Conservation (phyloP, 495 filamentous ascomycete species). For the Parmelia sp. region DNA sequence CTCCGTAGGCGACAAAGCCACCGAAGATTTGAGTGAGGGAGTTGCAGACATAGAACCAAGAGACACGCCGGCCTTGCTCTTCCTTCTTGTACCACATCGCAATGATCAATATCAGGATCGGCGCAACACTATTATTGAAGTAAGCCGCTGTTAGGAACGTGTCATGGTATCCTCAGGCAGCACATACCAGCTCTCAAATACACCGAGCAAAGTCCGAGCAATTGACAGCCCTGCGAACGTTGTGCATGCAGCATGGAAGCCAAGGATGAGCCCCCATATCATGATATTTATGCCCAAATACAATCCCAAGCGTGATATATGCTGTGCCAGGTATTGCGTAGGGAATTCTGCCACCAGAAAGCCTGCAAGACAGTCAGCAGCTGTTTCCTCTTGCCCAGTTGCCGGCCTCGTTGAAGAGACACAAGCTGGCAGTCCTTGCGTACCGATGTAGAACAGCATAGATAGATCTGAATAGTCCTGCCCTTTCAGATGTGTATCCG, state of each 20-base stretch:
- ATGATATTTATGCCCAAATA: conserved; percentile 58
- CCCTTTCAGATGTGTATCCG: conserved; percentile 48
- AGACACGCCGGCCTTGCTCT: conserved; percentile 58
- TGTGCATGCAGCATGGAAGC: conserved; percentile 51
- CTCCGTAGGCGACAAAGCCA: conserved; percentile 52
- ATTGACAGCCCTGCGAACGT: conserved; percentile 51
- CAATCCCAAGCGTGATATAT: conserved; percentile 19
- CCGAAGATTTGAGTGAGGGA: conserved; percentile 41
- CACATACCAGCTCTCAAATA: conserved; percentile 54
- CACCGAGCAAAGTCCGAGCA: conserved; percentile 57
- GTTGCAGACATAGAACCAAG: conserved; percentile 50
- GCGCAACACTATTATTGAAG: conserved; percentile 14
- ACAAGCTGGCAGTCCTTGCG: background rate
- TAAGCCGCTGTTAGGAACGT: background rate
- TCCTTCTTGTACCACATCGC: conserved; percentile 69
- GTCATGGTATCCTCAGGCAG: conserved; percentile 28
- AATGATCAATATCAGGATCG: conserved; percentile 51
- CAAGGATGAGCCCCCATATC: conserved; percentile 52
- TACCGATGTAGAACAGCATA: conserved; percentile 31
- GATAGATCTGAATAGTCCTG: conserved; percentile 35
- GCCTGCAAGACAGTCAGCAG: conserved; percentile 13
- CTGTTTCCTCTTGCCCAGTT: background rate
- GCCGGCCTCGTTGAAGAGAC: background rate
- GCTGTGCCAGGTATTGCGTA: conserved; percentile 26
- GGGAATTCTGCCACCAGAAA: conserved; percentile 28